phyloP scores from a whole-genome alignment of 345 rosid genomes.

The Laguncularia racemosa region DNA sequence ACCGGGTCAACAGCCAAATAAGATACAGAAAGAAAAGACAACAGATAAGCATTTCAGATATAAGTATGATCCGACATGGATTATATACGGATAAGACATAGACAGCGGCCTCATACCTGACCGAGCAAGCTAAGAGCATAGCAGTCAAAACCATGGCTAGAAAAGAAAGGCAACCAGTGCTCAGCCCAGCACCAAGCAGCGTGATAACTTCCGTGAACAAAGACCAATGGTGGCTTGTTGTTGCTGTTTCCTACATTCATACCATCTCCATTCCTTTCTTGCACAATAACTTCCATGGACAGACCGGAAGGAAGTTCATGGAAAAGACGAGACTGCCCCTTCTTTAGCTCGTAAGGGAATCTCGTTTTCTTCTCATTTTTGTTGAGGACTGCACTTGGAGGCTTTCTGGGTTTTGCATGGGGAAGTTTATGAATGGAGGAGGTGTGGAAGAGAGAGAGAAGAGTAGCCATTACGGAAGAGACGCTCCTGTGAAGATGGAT shows the following conservation, averaged over 20 bases:
- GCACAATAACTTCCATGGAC: constrained; percentile 74
- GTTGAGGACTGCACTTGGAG: constrained; percentile 4
- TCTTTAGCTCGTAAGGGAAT: constrained; percentile 47
- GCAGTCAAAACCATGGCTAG: constrained; percentile 70
- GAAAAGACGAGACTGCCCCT: constrained; percentile 58
- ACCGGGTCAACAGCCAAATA: no score
- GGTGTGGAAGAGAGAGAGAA: constrained; percentile 3
- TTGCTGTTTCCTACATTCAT: constrained; percentile 8
- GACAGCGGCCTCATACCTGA: constrained; percentile 35
- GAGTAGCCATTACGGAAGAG: constrained; percentile 7
- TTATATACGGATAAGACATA: no score
- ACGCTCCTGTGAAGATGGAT: no score
- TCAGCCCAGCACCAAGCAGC: constrained; percentile 99
- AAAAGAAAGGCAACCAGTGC: constrained; percentile 82
- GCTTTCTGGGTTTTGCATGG: not conserved
- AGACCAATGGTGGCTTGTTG: constrained; percentile 49
- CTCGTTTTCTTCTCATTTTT: constrained; percentile 29
- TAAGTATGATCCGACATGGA: no score
- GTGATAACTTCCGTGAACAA: constrained; percentile 90
- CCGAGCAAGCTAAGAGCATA: constrained; percentile 74
- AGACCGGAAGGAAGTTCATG: constrained; percentile 79
- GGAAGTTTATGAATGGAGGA: constrained; percentile 1
- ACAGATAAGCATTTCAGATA: no score
- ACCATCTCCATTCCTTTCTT: constrained; percentile 22
- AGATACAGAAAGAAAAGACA: no score